Evolutionary conservation across 345 rosid species (phyloP).

Genomic region (Melastoma malabathricum): DNA sequence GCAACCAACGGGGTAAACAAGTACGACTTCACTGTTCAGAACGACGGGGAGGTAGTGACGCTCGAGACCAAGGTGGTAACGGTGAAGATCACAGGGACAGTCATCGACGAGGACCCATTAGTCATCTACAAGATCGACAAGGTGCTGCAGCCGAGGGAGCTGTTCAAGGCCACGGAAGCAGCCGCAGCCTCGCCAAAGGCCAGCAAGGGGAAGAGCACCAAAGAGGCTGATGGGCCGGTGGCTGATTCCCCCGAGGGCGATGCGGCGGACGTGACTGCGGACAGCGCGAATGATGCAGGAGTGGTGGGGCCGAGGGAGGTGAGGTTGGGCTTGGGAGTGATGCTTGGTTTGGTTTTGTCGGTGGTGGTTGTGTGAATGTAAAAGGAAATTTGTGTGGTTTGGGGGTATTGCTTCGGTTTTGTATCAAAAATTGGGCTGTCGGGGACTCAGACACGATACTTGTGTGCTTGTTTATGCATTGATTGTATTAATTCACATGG

Average conservation of each 20-base stretch:
- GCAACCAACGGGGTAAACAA: conserved; percentile 75
- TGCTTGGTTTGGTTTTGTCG: conserved; percentile 31
- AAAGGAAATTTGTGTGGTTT: no score
- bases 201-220: conserved; percentile 22
- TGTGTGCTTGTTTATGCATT: no score
- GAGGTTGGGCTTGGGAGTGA: conserved; percentile 14
- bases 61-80: conserved; percentile 51
- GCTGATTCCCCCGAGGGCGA: no score
- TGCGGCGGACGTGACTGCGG: conserved; percentile 36
- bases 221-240: conserved; percentile 1
- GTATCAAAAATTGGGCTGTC: no score
- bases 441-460: no score
- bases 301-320: conserved; percentile 21
- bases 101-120: conserved; percentile 74
- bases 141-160: conserved; percentile 64
- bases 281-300: conserved; percentile 24
- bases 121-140: conserved; percentile 56
- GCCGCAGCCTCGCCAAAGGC: conserved; percentile 17
- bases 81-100: conserved; percentile 43
- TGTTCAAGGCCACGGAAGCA: conserved; percentile 37
- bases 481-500: no score
- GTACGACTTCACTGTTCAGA: conserved; percentile 67
- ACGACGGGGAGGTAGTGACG: conserved; percentile 59
- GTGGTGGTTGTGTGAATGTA: conserved; percentile 17
- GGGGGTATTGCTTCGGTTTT: no score